These are phyloP conservation scores for Cyathus striatus DNA, from an alignment of 768 basidiomycete genomes.

Conservation along the genomic window DNA sequence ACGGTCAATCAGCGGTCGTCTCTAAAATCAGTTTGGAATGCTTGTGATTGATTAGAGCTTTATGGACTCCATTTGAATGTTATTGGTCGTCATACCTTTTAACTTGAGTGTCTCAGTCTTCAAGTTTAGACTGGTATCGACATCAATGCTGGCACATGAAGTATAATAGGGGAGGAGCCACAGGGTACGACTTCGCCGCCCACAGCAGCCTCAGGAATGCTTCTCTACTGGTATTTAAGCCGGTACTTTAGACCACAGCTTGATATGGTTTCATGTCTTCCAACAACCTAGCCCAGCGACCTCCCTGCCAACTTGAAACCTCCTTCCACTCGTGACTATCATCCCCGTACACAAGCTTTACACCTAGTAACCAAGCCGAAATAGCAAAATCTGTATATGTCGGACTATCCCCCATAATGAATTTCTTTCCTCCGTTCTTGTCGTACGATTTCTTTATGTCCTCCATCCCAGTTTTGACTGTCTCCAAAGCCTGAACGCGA, in stretches of 20 bases:
- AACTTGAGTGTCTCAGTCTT: too few relatives aligned
- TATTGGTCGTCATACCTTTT: too few relatives aligned
- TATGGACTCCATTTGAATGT: too few relatives aligned
- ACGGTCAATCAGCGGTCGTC: too few relatives aligned
- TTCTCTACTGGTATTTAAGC: too few relatives aligned
- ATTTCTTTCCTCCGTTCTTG: slow-evolving; percentile 10
- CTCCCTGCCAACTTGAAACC: slow-evolving; percentile 22
- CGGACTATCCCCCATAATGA: slow-evolving; percentile 24
- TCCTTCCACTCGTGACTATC: slow-evolving; percentile 30
- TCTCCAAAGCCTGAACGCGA: slow-evolving; percentile 11
- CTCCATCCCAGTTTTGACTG: slow-evolving; percentile 12
- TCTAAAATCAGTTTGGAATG: too few relatives aligned
- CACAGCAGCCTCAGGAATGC: too few relatives aligned
- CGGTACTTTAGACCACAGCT: not conserved
- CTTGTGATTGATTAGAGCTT: too few relatives aligned
- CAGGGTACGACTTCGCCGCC: too few relatives aligned
- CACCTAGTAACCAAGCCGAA: slow-evolving; percentile 18
- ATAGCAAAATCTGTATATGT: slow-evolving; percentile 31
- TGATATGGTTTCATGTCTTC: slow-evolving; percentile 17
- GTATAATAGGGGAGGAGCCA: too few relatives aligned
- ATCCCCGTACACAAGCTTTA: slow-evolving; percentile 21
- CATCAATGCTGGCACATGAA: too few relatives aligned
- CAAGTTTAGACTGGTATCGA: too few relatives aligned
- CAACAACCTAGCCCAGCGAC: slow-evolving; percentile 22
- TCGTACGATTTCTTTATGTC: slow-evolving; percentile 14